Evolutionary conservation across 2,329 filamentous ascomycete genomes (phyloP).

Genomic region (Leptographium radiaticola): DNA sequence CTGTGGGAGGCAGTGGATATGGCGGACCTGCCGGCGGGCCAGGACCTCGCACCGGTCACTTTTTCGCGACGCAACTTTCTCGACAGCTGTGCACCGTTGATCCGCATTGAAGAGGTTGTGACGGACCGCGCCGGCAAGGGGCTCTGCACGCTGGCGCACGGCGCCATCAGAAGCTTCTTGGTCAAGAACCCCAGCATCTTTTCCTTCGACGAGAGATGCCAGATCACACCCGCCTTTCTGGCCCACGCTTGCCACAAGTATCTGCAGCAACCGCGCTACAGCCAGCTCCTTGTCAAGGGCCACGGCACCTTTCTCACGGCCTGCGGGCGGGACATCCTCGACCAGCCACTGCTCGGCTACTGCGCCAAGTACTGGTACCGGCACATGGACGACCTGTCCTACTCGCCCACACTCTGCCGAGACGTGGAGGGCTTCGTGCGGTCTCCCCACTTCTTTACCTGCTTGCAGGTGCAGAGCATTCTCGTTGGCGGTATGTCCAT

Average conservation of each 20-base stretch:
- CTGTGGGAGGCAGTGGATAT: background rate
- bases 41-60: background rate
- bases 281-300: background rate
- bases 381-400: background rate
- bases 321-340: background rate
- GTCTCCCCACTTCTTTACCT: background rate
- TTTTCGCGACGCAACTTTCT: background rate
- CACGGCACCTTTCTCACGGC: background rate
- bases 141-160: background rate
- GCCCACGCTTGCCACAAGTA: background rate
- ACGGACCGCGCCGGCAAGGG: background rate
- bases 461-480: slow-evolving; percentile 2
- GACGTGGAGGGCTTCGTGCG: background rate
- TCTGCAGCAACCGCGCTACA: slow-evolving; percentile 1
- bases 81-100: slow-evolving; percentile 1
- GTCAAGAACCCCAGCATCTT: background rate
- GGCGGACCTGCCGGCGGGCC: background rate
- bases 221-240: background rate
- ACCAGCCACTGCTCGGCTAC: background rate
- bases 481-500: background rate
- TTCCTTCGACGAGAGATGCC: background rate
- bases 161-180: background rate
- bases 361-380: slow-evolving; percentile 1
- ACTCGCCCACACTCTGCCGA: background rate
- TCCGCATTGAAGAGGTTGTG: background rate